A percentile compares a stretch with the other conserved stretches of the same genome.
These are phyloP conservation scores for Knufia petricola DNA, from an alignment of 2,329 filamentous ascomycete species.

Conservation along the genomic window DNA sequence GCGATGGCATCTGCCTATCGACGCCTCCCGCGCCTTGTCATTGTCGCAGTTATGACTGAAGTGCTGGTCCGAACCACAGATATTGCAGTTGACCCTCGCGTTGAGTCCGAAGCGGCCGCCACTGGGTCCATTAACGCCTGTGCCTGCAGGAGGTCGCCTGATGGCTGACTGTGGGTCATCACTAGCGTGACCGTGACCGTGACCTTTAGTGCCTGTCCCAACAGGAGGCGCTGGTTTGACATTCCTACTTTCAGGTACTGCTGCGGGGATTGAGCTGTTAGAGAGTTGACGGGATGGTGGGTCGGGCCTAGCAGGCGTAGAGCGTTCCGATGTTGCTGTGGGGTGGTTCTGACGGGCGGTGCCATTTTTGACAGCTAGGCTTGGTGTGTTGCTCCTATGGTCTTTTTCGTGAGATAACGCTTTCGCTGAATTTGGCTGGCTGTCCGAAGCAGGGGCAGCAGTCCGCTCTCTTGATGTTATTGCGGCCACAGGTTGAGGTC, in stretches of 20 bases:
- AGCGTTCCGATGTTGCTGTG: neutral
- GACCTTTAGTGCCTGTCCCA: neutral
- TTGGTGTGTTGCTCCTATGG: neutral
- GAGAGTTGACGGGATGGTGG: neutral
- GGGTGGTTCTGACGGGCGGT: neutral
- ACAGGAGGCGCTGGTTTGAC: neutral
- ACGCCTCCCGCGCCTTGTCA: slow-evolving; percentile 30
- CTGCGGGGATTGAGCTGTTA: neutral
- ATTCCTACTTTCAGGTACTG: neutral
- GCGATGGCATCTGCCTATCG: slow-evolving; percentile 33
- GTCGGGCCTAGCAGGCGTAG: neutral
- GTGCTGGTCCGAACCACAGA: slow-evolving; percentile 39
- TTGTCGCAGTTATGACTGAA: slow-evolving; percentile 39
- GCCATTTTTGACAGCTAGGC: neutral
- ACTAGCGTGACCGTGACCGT: no score
- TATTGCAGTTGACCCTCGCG: slow-evolving; percentile 32
- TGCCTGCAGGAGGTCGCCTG: neutral
- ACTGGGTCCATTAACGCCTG: slow-evolving; percentile 27
- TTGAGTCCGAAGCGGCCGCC: slow-evolving; percentile 37
- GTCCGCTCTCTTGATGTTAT: neutral
- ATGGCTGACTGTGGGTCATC: no score
- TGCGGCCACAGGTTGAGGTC: neutral
- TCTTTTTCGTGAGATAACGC: neutral
- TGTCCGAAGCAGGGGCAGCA: neutral
- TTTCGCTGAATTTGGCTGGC: neutral